Evolutionary conservation across 176 grass and related monocot species (phyloP), one percentile per base, ranked within the genome.

Genomic region (Carex parvula): DNA sequence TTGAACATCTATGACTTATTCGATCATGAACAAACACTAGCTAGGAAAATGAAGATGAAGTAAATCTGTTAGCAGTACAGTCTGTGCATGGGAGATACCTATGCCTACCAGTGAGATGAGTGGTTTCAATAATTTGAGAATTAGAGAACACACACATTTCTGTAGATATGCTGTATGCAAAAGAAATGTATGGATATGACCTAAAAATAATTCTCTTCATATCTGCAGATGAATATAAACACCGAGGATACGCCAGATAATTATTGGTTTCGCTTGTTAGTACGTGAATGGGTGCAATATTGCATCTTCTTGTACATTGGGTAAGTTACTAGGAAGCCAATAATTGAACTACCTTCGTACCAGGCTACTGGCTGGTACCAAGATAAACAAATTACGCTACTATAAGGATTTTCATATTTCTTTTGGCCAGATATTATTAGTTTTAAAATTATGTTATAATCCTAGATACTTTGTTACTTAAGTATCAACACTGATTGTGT

Each of bases 261-360:
- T 87, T 98, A 93, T 87, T 98, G 95, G 92, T 98, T 98, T 20
- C 95, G 92, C 7, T 89, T 98, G 54, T 33, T 98, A 26, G 89
- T 98, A 39, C 95, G 93, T 1, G 95, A 98, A 78, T 98, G 95
- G 95, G 93, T 94, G 48, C 95, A 98, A 46, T 93, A 94, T 79
- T 93, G 92, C 85, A 95, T 98, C 64, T 93, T 95, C 71, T 84
- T 98, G 88, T 98, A 98, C 86, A 95, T 90, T 63, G 95, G 95
- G 95, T 98, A 84, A 88, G 91, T 88, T 76, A 0, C 67, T 80
- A 63, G 66, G 4, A 37, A 33, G 2, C 6, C 15, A 42, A 53
- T 17, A 71, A 22, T 29, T 5, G 8, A 29, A 64, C 17, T 42
- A 71, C 37, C 68, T 71, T 71, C 41, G 0, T 2, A 52, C 44